Evolutionary conservation across 73 alveolate species (phyloP), one percentile per base, ranked within the genome.

Genomic region (Durusdinium trenchii): DNA sequence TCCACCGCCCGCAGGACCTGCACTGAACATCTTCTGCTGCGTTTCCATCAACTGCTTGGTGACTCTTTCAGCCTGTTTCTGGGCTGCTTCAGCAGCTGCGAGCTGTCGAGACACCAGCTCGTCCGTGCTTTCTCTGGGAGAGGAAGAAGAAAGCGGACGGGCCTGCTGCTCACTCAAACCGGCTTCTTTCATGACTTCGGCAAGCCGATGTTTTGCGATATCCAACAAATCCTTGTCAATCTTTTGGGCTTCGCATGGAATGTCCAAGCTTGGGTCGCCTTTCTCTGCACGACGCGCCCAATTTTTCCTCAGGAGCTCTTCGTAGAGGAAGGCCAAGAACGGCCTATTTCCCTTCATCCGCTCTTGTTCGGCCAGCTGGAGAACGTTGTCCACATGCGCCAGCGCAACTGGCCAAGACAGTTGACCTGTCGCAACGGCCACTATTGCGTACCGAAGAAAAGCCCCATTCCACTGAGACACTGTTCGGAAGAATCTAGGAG

Each of bases 361-460:
- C 81, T 92, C 91, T 14, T 92, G 91, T 73, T 92, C 98, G 1
- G 81, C 71, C 20, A 92, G 81, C 64, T 92, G 89, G 42, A 51
- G 38, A 50, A 92, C 90, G 6, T 26, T 23, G 79, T 92, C 91
- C 40, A 92, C 18, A 38, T 92, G 91, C 2, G 87, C 86, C 20
- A 67, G n/a, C 10, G 36, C 97, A 2, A 51, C 12, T 18, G 36
- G 71, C 85, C 97, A 69, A 20, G 97, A 0, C 86, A 90, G 73
- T 54, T 67, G 87, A n/a, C 45, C 57, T 2, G 86, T 90, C 12
- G 97, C 75, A 35, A 67, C 86, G 35, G 97, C 97, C 30, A 90
- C 86, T 2, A 87, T 38, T 9, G 71, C 64, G 30, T 87, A 61
- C 62, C 95, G 46, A 1, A 67, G 76, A 43, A 90, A 67, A 1